Percentiles rank a stretch among this genome's conserved stretches.
These are phyloP conservation scores for Diplodia corticola DNA, from an alignment of 2,329 filamentous ascomycete species.

Conservation along the genomic window DNA sequence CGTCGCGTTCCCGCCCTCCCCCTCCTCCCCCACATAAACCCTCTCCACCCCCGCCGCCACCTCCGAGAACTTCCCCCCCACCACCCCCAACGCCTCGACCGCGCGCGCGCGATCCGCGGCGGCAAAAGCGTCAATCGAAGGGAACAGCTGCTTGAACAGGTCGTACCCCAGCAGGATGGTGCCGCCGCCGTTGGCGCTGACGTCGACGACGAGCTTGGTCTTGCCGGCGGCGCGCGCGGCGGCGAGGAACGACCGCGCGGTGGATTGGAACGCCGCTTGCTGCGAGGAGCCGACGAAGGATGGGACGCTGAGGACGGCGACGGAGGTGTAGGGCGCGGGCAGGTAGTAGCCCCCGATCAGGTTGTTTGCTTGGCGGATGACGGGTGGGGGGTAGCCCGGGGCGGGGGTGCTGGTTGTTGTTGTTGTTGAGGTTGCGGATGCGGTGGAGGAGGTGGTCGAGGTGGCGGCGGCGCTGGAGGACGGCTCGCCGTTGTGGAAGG, in stretches of 20 bases:
- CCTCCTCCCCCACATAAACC: slow-evolving; percentile 31
- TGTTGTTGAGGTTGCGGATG: too few species aligned
- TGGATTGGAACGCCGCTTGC: slow-evolving; percentile 39
- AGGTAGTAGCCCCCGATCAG: slow-evolving; percentile 51
- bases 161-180: slow-evolving; percentile 61
- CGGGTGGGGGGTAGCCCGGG: slow-evolving; percentile 47
- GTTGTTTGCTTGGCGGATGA: slow-evolving; percentile 42
- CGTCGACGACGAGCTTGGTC: slow-evolving; percentile 61
- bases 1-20: slow-evolving; percentile 42
- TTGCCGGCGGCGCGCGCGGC: slow-evolving; percentile 52
- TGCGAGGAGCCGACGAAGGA: slow-evolving; percentile 40
- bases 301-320: slow-evolving; percentile 47
- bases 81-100: slow-evolving; percentile 47
- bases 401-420: slow-evolving; percentile 29
- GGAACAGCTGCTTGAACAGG: slow-evolving; percentile 61
- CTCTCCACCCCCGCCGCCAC: slow-evolving; percentile 37
- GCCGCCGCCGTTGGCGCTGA: slow-evolving; percentile 61
- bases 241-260: slow-evolving; percentile 44
- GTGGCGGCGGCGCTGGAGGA: neutral
- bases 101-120: slow-evolving; percentile 54
- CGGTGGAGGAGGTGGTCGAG: slow-evolving; percentile 27
- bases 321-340: slow-evolving; percentile 43
- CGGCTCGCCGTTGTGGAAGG: slow-evolving; percentile 11
- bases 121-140: slow-evolving; percentile 51
- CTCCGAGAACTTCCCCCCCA: slow-evolving; percentile 44